phyloP scores from a whole-genome alignment of 1,284 basidiomycete genomes.

The Boletus semigastroideus region DNA sequence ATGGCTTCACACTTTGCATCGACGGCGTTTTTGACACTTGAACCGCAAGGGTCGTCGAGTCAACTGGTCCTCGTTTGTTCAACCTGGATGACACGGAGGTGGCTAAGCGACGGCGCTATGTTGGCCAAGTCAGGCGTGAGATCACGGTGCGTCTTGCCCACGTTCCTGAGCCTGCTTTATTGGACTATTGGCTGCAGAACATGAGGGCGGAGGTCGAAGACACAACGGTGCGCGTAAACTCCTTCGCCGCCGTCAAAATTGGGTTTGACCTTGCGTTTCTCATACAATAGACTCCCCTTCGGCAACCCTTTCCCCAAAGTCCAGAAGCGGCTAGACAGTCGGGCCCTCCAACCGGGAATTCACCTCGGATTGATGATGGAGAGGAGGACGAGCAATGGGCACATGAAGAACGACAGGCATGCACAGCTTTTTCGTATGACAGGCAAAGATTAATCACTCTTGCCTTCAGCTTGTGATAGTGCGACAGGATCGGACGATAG shows the following conservation, averaged over 20 bases:
- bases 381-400: conserved; percentile 79
- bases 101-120: conserved; percentile 68
- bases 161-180: conserved; percentile 1
- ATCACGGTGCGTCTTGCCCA: conserved; percentile 63
- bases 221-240: conserved; percentile 17
- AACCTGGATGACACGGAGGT: conserved; percentile 78
- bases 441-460: not conserved
- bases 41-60: conserved; percentile 69
- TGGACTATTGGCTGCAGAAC: conserved; percentile 42
- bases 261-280: conserved; percentile 1
- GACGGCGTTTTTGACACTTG: conserved; percentile 6
- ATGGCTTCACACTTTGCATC: conserved; percentile 20
- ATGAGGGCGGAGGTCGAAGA: conserved; percentile 56
- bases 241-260: not conserved
- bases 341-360: conserved; percentile 5
- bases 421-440: conserved; percentile 4
- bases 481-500: conserved; percentile 84
- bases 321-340: conserved; percentile 13
- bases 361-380: conserved; percentile 36
- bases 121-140: conserved; percentile 68
- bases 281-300: conserved; percentile 8
- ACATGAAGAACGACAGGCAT: conserved; percentile 77
- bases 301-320: conserved; percentile 15
- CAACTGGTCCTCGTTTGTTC: conserved; percentile 79
- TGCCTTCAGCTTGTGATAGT: conserved; percentile 70